phyloP scores from a whole-genome alignment of 257 asterid genomes.

The Solanum virginianum region DNA sequence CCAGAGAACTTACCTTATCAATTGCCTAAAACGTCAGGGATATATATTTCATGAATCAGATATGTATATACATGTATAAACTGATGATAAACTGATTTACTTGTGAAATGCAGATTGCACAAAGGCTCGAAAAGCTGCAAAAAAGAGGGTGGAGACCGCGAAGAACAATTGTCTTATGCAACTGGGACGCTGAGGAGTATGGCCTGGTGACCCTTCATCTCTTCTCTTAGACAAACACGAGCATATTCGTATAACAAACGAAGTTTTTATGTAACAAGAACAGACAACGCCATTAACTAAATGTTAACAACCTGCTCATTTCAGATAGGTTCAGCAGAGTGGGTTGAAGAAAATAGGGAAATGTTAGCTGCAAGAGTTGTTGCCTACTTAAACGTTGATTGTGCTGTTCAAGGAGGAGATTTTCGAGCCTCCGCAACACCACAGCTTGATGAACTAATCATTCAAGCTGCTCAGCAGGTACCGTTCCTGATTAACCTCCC shows the following conservation, averaged over 20 bases:
- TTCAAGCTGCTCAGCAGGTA: conserved; percentile 64
- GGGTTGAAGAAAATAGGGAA: conserved; percentile 92
- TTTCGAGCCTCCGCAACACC: conserved; percentile 69
- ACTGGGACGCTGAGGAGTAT: conserved; percentile 91
- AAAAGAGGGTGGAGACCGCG: conserved; percentile 49
- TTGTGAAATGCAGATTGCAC: conserved; percentile 40
- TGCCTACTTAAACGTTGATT: conserved; percentile 75
- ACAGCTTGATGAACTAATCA: conserved; percentile 65
- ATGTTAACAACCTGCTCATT: neutral
- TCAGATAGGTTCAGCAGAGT: conserved; percentile 81
- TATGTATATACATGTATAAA: neutral
- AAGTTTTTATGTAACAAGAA: neutral
- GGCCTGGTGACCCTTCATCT: conserved; percentile 52
- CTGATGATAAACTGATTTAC: neutral
- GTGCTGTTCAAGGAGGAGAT: conserved; percentile 59
- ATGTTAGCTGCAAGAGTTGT: conserved; percentile 53
- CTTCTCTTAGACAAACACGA: neutral
- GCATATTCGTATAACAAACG: neutral
- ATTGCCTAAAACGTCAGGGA: neutral
- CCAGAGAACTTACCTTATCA: neutral
- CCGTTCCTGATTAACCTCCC: neutral
- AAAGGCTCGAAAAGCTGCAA: conserved; percentile 41
- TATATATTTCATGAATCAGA: neutral
- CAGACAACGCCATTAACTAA: neutral
- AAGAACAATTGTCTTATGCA: conserved; percentile 68